Base-by-base conservation (phyloP, 192 early-diverging fungal genomes). In the Glomus cerebriforme region DNA sequence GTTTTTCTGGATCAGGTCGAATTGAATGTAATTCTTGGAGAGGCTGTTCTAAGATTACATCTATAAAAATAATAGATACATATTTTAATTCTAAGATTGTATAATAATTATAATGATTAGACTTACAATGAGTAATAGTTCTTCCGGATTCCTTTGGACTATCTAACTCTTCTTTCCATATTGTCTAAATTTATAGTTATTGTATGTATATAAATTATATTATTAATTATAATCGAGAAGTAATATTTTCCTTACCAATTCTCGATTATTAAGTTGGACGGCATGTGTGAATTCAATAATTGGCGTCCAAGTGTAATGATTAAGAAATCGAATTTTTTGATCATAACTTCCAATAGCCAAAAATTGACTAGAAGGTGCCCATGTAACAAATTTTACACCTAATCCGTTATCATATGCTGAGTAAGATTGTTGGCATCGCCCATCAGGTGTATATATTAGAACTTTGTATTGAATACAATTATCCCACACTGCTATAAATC, bases 301-400 rank as follows among this genome's bases (percentile, higher is more conserved):
- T 7, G 91, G 87, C 31, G 88, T 86, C 92, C 92, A 96, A 1
- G 89, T 92, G 66, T 90, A 87, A 59, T 92, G 82, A 76, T 92
- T 92, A 15, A 97, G 68, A 22, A 96, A 69, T 1, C 92, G 89
- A 43, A 92, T 83, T 91, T 93, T 92, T 82, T 94, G 88, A 80
- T 97, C 96, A 80, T 92, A 97, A 76, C 93, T 91, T n/a, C 93
- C 94, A 45, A 97, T 70, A 6, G 94, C 96, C 19, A 97, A 68
- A 59, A 96, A 87, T 77, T 96, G 92, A 37, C 86, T 85, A 0
- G 86, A 86, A 19, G 93, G 94, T 39, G 91, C 91, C 96, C 96
- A 97, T 3, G 73, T 73, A 1, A 90, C 84, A 29, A 82, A 79
- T 82, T 95, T 95, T 66, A 97, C 90, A 17, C 96, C 96, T 59